Conservation (phyloP, 345 rosid species). For the Eutrema japonicum region DNA sequence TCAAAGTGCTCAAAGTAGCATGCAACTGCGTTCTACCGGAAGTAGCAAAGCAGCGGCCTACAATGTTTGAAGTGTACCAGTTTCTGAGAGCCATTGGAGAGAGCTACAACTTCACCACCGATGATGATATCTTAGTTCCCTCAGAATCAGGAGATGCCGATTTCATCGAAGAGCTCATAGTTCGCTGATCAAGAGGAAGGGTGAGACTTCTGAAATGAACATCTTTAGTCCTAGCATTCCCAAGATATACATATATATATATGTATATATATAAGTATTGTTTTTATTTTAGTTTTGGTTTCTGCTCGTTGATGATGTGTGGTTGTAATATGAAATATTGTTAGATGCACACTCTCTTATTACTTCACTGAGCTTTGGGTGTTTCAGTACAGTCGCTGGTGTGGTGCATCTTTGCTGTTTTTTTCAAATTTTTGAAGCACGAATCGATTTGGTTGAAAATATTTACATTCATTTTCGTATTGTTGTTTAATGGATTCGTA, state of each 20-base stretch:
- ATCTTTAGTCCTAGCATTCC: conserved; percentile 34
- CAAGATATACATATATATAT: conserved; percentile 18
- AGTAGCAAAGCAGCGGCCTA: conserved; percentile 76
- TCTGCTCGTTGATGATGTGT: conserved; percentile 25
- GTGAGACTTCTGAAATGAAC: conserved; percentile 20
- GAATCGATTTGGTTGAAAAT: conserved; percentile 9
- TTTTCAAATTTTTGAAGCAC: conserved; percentile 17
- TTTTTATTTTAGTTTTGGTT: conserved; percentile 21
- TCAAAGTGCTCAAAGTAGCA: conserved; percentile 83
- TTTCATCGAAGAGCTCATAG: conserved; percentile 76
- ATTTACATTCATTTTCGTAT: neutral
- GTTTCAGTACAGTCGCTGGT: conserved; percentile 28
- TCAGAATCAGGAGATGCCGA: conserved; percentile 61
- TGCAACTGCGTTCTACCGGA: conserved; percentile 67
- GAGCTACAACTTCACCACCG: conserved; percentile 69
- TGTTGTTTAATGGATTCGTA: neutral
- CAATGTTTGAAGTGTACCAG: conserved; percentile 91
- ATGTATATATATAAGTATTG: conserved; percentile 23
- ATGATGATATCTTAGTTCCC: conserved; percentile 73
- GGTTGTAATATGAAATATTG: conserved; percentile 26
- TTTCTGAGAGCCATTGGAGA: conserved; percentile 83
- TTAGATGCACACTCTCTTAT: conserved; percentile 28
- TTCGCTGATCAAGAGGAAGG: conserved; percentile 44
- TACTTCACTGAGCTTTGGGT: conserved; percentile 28
- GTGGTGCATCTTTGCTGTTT: conserved; percentile 13